Percentiles rank a stretch among this genome's conserved stretches.
phyloP scores from a whole-genome alignment of 2,329 filamentous ascomycete genomes.

The Fusarium torulosum region DNA sequence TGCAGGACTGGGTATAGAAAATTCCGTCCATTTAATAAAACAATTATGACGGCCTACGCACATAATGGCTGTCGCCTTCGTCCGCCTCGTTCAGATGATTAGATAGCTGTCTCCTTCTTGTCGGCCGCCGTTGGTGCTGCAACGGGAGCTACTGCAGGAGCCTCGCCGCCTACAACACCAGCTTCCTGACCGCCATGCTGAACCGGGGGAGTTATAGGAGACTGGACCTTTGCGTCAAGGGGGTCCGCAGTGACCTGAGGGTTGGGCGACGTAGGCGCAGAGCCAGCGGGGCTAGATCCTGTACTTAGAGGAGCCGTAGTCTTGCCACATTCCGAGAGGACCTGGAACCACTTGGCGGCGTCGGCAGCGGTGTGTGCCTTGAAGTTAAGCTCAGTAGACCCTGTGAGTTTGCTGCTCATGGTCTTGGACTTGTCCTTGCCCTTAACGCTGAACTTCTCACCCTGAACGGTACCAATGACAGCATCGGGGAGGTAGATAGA shows the following conservation, averaged over 20 bases:
- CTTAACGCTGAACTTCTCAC: constrained; percentile 92
- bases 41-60: constrained; percentile 11
- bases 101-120: constrained; percentile 42
- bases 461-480: constrained; percentile 76
- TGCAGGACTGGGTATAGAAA: constrained; percentile 32
- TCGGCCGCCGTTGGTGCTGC: constrained; percentile 26
- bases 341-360: constrained; percentile 85
- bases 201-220: constrained; percentile 30
- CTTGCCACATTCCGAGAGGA: constrained; percentile 74
- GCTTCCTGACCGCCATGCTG: constrained; percentile 61
- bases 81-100: constrained; percentile 38
- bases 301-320: constrained; percentile 54
- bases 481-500: constrained; percentile 95
- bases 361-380: constrained; percentile 86
- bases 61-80: constrained; percentile 19
- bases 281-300: constrained; percentile 44
- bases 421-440: constrained; percentile 91
- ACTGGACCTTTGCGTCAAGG: constrained; percentile 37
- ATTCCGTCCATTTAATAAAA: constrained; percentile 17
- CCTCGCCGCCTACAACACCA: constrained; percentile 56
- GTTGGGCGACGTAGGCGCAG: constrained; percentile 50
- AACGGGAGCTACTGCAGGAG: constrained; percentile 30
- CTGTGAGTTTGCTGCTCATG: constrained; percentile 83
- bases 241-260: constrained; percentile 27
- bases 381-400: constrained; percentile 84